These are phyloP conservation scores for Pisolithus thermaeus DNA, from an alignment of 1,284 basidiomycete species.

Conservation along the genomic window DNA sequence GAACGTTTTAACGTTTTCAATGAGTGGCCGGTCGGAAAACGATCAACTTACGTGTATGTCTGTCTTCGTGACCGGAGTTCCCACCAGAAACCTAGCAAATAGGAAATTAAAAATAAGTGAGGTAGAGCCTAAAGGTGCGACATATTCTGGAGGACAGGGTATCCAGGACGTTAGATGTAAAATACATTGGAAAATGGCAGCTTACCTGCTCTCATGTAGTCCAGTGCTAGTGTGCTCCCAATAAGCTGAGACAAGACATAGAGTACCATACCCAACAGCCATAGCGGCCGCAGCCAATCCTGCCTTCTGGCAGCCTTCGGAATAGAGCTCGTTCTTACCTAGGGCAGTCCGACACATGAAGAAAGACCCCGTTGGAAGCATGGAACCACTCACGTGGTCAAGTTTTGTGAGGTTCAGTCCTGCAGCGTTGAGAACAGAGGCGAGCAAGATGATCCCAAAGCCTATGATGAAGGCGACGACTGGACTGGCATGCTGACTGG, in stretches of 20 bases:
- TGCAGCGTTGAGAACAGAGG: conserved; percentile 78
- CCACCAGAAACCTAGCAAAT: conserved; percentile 78
- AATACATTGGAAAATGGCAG: neutral
- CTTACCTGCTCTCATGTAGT: conserved; percentile 79
- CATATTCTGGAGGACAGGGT: conserved; percentile 59
- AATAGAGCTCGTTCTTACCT: conserved; percentile 67
- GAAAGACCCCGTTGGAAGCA: neutral
- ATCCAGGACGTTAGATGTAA: neutral
- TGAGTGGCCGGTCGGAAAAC: neutral
- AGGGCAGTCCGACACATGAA: conserved; percentile 4
- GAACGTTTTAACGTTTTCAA: conserved; percentile 4
- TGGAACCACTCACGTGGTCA: conserved; percentile 58
- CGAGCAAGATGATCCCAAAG: conserved; percentile 69
- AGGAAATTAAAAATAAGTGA: conserved; percentile 87
- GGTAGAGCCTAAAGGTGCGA: conserved; percentile 77
- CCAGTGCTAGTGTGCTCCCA: conserved; percentile 78
- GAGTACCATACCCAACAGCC: conserved; percentile 77
- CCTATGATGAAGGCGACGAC: conserved; percentile 77
- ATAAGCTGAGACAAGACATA: conserved; percentile 83
- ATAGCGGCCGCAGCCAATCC: conserved; percentile 74
- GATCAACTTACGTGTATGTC: conserved; percentile 64
- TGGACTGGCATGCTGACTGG: conserved; percentile 45
- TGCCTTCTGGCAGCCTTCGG: conserved; percentile 63
- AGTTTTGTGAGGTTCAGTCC: conserved; percentile 81
- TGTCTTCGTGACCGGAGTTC: conserved; percentile 72